Conservation (phyloP, 2,329 filamentous ascomycete genomes). For the Paecilomyces sp. region DNA sequence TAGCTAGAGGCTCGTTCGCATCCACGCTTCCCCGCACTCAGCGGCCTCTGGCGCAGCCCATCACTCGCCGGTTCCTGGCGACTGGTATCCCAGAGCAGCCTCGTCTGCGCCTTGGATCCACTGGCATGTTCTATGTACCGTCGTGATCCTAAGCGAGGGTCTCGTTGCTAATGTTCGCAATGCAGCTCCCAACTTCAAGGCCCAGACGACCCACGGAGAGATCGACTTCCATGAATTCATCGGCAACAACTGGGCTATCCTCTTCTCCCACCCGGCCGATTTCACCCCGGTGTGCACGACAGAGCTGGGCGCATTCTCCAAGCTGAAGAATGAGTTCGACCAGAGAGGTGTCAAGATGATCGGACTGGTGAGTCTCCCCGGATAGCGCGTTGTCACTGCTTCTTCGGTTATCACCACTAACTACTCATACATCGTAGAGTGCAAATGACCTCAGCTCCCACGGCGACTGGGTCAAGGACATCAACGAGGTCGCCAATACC, state of each 20-base stretch:
- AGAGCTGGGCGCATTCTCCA: constrained; percentile 87
- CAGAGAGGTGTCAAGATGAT: constrained; percentile 87
- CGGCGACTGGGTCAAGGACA: constrained; percentile 85
- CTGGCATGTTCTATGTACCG: constrained; percentile 12
- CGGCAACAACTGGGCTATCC: constrained; percentile 61
- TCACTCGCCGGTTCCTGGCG: constrained; percentile 21
- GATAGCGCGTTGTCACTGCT: not conserved
- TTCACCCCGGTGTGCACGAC: constrained; percentile 95
- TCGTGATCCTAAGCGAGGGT: not conserved
- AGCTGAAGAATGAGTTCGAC: constrained; percentile 78
- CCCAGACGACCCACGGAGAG: constrained; percentile 58
- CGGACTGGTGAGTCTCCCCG: constrained; percentile 51
- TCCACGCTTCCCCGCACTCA: constrained; percentile 11
- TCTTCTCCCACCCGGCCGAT: constrained; percentile 68
- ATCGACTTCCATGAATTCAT: constrained; percentile 69
- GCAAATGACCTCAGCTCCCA: constrained; percentile 83
- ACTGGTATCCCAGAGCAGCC: constrained; percentile 23
- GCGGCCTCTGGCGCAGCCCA: constrained; percentile 16
- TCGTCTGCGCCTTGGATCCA: constrained; percentile 27
- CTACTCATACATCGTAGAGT: constrained; percentile 30
- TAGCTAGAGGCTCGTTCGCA: constrained; percentile 10
- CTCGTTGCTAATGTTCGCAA: not conserved
- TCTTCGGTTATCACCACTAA: not conserved
- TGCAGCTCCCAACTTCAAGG: constrained; percentile 59
- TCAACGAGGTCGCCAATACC: constrained; percentile 67